Conservation (phyloP, 306 rosid genomes). For the Dalbergia cochinchinensis region DNA sequence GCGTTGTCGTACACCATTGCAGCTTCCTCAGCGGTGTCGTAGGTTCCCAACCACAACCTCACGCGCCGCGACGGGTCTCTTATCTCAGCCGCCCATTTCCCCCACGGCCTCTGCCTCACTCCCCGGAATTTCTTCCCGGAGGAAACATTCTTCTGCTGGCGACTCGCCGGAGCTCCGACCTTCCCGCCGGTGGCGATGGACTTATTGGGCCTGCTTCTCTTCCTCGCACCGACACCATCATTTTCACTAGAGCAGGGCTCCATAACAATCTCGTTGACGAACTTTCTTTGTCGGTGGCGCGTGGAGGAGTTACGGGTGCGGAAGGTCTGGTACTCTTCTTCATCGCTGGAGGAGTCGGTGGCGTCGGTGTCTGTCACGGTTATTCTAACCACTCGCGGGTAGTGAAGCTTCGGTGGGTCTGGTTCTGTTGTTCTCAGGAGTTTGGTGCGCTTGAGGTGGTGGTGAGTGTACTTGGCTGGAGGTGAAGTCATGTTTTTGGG, state of each 20-base stretch:
- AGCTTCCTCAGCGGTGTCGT: conserved; percentile 93
- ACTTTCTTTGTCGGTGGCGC: conserved; percentile 62
- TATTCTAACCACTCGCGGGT: conserved; percentile 64
- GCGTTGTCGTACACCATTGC: conserved; percentile 96
- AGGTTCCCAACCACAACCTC: conserved; percentile 93
- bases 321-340: conserved; percentile 53
- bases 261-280: conserved; percentile 75
- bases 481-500: conserved; percentile 39
- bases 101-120: conserved; percentile 98
- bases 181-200: neutral
- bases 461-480: conserved; percentile 61
- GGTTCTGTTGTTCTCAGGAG: conserved; percentile 31
- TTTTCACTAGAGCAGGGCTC: conserved; percentile 48
- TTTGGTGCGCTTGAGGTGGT: conserved; percentile 57
- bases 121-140: conserved; percentile 80
- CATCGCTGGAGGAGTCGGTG: conserved; percentile 91
- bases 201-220: conserved; percentile 38
- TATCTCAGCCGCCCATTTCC: conserved; percentile 99
- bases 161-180: conserved; percentile 24
- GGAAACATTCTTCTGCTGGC: conserved; percentile 34
- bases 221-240: conserved; percentile 41
- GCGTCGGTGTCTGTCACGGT: conserved; percentile 76
- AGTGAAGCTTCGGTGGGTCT: neutral
- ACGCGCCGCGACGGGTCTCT: conserved; percentile 91
- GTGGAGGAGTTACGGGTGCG: neutral